These are phyloP conservation scores for Blepharisma japonicum DNA, from an alignment of 73 alveolate genomes.

Conservation along the genomic window DNA sequence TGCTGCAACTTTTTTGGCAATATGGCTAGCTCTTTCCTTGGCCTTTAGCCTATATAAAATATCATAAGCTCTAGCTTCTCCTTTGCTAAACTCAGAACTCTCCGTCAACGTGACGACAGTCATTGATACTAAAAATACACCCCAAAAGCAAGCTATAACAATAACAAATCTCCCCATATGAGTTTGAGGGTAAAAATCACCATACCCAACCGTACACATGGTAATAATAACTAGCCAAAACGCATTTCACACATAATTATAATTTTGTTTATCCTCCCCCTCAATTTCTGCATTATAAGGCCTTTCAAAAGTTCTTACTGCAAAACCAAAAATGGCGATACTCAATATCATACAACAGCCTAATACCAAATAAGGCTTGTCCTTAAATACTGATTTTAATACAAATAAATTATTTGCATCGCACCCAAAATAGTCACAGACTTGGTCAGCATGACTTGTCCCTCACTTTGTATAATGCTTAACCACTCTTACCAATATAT, in stretches of 20 bases:
- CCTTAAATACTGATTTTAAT: slow-evolving; percentile 57
- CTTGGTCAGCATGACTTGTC: slow-evolving; percentile 39
- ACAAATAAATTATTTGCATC: slow-evolving; percentile 60
- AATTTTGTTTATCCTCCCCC: slow-evolving; percentile 29
- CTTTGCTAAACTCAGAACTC: slow-evolving; percentile 57
- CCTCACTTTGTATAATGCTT: slow-evolving; percentile 35
- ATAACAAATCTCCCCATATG: slow-evolving; percentile 88
- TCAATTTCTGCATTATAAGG: slow-evolving; percentile 40
- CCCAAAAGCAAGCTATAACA: slow-evolving; percentile 89
- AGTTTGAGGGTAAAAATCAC: slow-evolving; percentile 94
- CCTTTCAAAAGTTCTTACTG: slow-evolving; percentile 51
- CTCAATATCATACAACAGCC: slow-evolving; percentile 39
- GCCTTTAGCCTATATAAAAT: slow-evolving; percentile 46
- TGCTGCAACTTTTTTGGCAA: slow-evolving; percentile 52
- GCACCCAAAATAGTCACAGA: slow-evolving; percentile 46
- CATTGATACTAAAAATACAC: slow-evolving; percentile 87
- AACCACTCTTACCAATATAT: slow-evolving; percentile 30
- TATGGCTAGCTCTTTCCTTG: slow-evolving; percentile 45
- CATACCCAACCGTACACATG: slow-evolving; percentile 95
- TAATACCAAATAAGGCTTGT: slow-evolving; percentile 52
- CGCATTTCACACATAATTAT: slow-evolving; percentile 62
- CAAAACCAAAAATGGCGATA: slow-evolving; percentile 44
- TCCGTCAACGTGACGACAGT: slow-evolving; percentile 84
- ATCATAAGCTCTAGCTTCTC: slow-evolving; percentile 58
- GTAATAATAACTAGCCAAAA: slow-evolving; percentile 93